These are phyloP conservation scores for Lentinula sp. DNA, from an alignment of 768 basidiomycete species.

Conservation along the genomic window DNA sequence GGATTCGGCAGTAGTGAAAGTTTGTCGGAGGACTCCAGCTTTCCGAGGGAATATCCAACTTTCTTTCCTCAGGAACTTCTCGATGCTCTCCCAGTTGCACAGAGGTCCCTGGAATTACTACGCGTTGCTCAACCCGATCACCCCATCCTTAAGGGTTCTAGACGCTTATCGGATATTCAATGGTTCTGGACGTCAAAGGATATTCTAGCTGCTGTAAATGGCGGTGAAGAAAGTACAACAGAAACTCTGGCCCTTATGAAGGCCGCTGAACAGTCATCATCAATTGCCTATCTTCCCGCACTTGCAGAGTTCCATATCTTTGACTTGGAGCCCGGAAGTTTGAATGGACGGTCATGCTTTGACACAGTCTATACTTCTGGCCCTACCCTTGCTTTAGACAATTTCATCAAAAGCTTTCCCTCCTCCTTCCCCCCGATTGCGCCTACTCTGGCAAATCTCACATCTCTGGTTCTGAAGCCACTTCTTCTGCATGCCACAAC, in stretches of 20 bases:
- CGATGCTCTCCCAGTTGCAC: conserved; percentile 54
- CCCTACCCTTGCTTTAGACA: conserved; percentile 26
- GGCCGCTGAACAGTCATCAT: neutral
- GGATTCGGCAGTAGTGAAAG: conserved; percentile 33
- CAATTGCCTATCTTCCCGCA: conserved; percentile 22
- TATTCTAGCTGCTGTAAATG: conserved; percentile 42
- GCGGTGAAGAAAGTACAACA: neutral
- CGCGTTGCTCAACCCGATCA: conserved; percentile 62
- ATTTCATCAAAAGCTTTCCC: conserved; percentile 58
- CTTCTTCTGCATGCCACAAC: conserved; percentile 55
- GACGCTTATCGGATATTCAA: conserved; percentile 22
- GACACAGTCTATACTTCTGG: conserved; percentile 17
- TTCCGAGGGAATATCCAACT: conserved; percentile 44
- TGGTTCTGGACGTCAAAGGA: conserved; percentile 66
- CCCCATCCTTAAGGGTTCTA: conserved; percentile 35
- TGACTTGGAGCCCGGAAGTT: conserved; percentile 59
- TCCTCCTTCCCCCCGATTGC: conserved; percentile 50
- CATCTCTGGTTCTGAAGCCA: conserved; percentile 54
- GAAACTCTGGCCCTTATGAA: neutral
- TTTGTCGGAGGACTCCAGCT: conserved; percentile 20
- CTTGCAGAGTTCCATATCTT: conserved; percentile 49
- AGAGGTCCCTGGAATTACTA: conserved; percentile 63
- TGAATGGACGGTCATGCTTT: conserved; percentile 19
- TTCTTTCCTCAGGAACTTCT: conserved; percentile 55
- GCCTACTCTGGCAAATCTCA: conserved; percentile 59